Conservation (phyloP, 2,329 filamentous ascomycete species). For the Immersiporthe knoxdaviesiana region DNA sequence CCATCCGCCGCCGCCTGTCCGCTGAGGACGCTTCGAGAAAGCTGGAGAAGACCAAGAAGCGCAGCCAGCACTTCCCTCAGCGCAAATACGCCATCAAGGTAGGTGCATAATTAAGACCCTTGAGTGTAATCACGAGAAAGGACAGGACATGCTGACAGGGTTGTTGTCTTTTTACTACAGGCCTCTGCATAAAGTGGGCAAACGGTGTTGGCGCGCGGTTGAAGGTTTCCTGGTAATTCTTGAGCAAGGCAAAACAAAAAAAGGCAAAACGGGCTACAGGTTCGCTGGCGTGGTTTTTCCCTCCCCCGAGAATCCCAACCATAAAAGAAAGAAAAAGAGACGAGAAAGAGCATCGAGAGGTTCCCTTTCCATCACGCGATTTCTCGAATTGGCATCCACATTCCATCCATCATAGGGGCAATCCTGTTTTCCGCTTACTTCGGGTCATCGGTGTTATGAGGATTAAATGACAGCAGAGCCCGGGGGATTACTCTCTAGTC, state of each 20-base stretch:
- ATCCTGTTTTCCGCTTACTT: constrained; percentile 31
- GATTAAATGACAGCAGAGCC: constrained; percentile 29
- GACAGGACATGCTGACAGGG: constrained; percentile 9
- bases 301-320: not conserved
- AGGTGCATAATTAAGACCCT: constrained; percentile 38
- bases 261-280: constrained; percentile 30
- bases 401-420: constrained; percentile 27
- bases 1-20: constrained; percentile 93
- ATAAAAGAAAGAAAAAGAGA: constrained; percentile 13
- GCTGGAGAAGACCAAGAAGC: constrained; percentile 97
- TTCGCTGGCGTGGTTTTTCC: constrained; percentile 29
- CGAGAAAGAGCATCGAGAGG: constrained; percentile 12
- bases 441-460: constrained; percentile 31
- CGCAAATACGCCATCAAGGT: constrained; percentile 99
- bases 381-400: constrained; percentile 29
- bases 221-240: constrained; percentile 30
- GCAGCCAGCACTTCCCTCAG: constrained; percentile 92
- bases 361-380: constrained; percentile 6
- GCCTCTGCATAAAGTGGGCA: constrained; percentile 30
- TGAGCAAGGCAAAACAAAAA: constrained; percentile 29
- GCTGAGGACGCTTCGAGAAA: constrained; percentile 83
- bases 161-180: constrained; percentile 1
- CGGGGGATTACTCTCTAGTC: constrained; percentile 26
- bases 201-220: constrained; percentile 24
- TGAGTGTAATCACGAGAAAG: not conserved